Conservation (phyloP, 805 yeast species). For the Metschnikowia kofuensis region DNA sequence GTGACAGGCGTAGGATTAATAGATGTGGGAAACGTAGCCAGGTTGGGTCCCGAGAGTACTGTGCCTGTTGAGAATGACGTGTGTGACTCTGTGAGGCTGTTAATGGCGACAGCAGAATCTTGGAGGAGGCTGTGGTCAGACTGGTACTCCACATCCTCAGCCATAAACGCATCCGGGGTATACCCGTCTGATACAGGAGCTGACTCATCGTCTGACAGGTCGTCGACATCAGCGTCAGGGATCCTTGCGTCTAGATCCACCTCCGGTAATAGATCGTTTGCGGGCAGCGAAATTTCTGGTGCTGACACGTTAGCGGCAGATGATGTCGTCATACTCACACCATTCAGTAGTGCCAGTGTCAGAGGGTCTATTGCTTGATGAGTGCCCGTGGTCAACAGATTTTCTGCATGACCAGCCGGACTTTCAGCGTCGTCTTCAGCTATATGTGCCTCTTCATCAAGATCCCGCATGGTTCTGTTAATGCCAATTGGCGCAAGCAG, state of each 20-base stretch:
- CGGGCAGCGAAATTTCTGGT: neutral
- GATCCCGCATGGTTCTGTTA: constrained; percentile 38
- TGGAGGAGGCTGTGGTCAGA: constrained; percentile 30
- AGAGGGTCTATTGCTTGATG: constrained; percentile 2
- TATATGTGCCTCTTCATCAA: constrained; percentile 20
- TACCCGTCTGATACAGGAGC: constrained; percentile 25
- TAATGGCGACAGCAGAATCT: constrained; percentile 9
- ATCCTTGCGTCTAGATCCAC: constrained; percentile 17
- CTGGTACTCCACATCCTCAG: constrained; percentile 46
- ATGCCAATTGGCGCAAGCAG: constrained; percentile 39
- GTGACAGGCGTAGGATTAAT: constrained; percentile 17
- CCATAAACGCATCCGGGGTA: constrained; percentile 45
- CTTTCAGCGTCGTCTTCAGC: constrained; percentile 12
- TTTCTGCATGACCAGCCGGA: constrained; percentile 14
- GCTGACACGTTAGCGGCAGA: neutral
- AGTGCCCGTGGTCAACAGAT: constrained; percentile 11
- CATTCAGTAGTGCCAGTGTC: neutral
- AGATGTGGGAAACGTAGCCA: neutral
- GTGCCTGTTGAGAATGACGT: constrained; percentile 7
- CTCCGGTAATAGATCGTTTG: constrained; percentile 6
- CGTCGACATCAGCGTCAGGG: constrained; percentile 19
- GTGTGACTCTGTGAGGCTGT: constrained; percentile 8
- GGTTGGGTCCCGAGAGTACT: constrained; percentile 4
- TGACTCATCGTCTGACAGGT: constrained; percentile 14
- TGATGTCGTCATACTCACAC: neutral